Conservation (phyloP, 2,329 filamentous ascomycete species). For the Epichloe gansuensis region DNA sequence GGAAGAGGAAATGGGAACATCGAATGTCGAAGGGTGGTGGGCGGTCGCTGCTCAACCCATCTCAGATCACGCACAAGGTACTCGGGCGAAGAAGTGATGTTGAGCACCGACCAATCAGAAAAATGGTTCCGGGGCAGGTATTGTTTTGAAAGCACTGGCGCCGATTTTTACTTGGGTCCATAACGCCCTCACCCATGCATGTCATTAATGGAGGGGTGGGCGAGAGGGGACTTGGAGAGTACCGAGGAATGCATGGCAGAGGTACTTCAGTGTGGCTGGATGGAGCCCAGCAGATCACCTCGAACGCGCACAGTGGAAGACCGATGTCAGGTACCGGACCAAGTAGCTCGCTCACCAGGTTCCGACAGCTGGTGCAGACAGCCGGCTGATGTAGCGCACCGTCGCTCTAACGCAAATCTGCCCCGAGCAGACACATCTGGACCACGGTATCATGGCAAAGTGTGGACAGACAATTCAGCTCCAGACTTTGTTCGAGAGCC, state of each 20-base stretch:
- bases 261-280: slow-evolving; percentile 1
- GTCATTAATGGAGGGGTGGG: background rate
- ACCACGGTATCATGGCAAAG: background rate
- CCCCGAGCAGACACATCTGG: slow-evolving; percentile 3
- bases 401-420: background rate
- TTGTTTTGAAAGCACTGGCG: slow-evolving; percentile 22
- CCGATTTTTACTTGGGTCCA: slow-evolving; percentile 19
- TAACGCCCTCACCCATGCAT: slow-evolving; percentile 3
- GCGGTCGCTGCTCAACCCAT: slow-evolving; percentile 12
- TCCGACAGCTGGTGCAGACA: background rate
- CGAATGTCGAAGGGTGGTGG: slow-evolving; percentile 9
- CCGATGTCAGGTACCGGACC: background rate
- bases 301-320: background rate
- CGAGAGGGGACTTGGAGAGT: background rate
- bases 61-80: slow-evolving; percentile 21
- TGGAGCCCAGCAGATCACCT: background rate
- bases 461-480: no score
- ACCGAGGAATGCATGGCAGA: background rate
- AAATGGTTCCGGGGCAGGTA: slow-evolving; percentile 22
- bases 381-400: slow-evolving; percentile 11
- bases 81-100: slow-evolving; percentile 22
- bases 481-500: background rate
- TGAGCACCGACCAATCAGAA: slow-evolving; percentile 25
- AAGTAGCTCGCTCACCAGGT: background rate
- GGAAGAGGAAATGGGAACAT: slow-evolving; percentile 8